These are phyloP conservation scores for Penicillium roqueforti DNA, from an alignment of 495 filamentous ascomycete genomes.

Conservation along the genomic window DNA sequence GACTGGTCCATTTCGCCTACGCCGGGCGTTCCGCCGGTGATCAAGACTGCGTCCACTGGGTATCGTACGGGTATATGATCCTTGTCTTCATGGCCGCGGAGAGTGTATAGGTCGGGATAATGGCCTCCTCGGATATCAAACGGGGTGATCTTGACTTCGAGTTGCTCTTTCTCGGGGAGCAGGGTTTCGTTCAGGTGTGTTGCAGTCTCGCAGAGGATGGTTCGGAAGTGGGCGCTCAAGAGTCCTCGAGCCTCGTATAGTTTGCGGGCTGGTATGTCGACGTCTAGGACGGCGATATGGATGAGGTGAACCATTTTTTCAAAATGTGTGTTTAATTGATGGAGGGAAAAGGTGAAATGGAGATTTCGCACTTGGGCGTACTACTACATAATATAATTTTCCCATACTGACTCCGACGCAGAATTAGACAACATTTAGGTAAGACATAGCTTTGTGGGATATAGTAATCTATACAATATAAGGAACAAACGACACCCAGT, in stretches of 20 bases:
- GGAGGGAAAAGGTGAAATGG: neutral
- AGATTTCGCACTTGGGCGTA: neutral
- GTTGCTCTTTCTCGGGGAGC: conserved; percentile 8
- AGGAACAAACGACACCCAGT: conserved; percentile 2
- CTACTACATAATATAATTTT: conserved; percentile 1
- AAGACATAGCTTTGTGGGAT: neutral
- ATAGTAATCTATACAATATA: conserved; percentile 9
- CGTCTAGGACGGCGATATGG: conserved; percentile 34
- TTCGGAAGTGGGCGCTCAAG: conserved; percentile 34
- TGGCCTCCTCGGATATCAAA: conserved; percentile 33
- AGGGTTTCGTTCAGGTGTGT: conserved; percentile 20
- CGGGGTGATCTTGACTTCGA: conserved; percentile 27
- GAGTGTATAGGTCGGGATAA: conserved; percentile 24
- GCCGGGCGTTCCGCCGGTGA: conserved; percentile 32
- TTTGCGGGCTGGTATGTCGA: conserved; percentile 29
- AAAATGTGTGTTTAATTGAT: neutral
- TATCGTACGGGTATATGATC: conserved; percentile 9
- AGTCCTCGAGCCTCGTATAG: conserved; percentile 32
- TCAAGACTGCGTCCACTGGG: conserved; percentile 32
- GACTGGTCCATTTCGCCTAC: conserved; percentile 29
- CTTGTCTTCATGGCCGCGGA: conserved; percentile 16
- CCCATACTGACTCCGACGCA: neutral
- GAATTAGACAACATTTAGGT: conserved; percentile 1
- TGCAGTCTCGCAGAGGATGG: conserved; percentile 30
- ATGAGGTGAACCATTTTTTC: conserved; percentile 24